A percentile compares a stretch with the other conserved stretches of the same genome.
phyloP scores from a whole-genome alignment of 2,329 filamentous ascomycete genomes.

The Penicillium sp. region DNA sequence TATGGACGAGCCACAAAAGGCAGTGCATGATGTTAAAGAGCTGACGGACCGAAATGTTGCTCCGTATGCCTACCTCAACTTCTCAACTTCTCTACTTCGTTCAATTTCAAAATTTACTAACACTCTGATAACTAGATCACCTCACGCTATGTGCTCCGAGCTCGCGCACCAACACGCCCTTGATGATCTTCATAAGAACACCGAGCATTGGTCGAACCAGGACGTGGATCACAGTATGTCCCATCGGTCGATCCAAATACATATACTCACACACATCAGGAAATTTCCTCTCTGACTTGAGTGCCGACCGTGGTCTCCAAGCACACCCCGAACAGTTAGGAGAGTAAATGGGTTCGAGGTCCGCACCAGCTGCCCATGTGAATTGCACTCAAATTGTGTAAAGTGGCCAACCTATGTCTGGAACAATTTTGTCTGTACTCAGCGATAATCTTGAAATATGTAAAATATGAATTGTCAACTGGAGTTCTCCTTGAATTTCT shows the following conservation, averaged over 20 bases:
- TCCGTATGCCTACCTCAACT: constrained; percentile 14
- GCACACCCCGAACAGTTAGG: constrained; percentile 4
- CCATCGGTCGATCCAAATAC: background rate
- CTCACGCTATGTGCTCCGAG: constrained; percentile 20
- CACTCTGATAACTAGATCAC: constrained; percentile 10
- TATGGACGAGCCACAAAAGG: background rate
- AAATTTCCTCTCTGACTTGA: constrained; percentile 2
- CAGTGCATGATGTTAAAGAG: constrained; percentile 7
- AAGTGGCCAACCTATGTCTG: too few relatives aligned
- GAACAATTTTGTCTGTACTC: background rate
- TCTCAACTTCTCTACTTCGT: background rate
- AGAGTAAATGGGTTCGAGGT: background rate
- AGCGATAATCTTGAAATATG: background rate
- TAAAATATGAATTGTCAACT: background rate
- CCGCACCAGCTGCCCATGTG: too few relatives aligned
- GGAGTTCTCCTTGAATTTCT: too few relatives aligned
- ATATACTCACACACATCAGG: background rate
- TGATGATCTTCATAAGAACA: constrained; percentile 19
- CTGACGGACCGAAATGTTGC: constrained; percentile 19
- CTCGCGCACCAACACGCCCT: constrained; percentile 25
- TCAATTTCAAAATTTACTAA: background rate
- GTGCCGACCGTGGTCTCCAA: constrained; percentile 7
- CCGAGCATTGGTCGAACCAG: constrained; percentile 15
- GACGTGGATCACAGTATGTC: constrained; percentile 17
- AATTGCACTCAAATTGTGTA: too few relatives aligned